Evolutionary conservation across 1,139 yeast genomes (phyloP), one percentile per base, ranked within the genome.

Genomic region (Wickerhamomyces sp.): DNA sequence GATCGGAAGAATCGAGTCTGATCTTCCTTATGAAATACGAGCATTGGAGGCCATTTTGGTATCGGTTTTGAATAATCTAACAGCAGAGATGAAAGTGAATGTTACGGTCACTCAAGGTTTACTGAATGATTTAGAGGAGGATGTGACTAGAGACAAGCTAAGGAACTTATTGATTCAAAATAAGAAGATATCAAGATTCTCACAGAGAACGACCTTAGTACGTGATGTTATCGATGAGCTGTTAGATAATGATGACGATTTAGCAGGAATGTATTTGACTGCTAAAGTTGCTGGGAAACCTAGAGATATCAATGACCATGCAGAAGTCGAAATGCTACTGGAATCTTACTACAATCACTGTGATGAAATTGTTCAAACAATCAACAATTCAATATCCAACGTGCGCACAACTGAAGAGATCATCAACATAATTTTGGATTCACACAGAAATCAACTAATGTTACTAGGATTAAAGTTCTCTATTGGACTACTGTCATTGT

Each of bases 331-430:
- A 60, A 80, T 92, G 85, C 73, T 94, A 42, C 64, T 94, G 30
- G 99, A 94, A 58, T 79, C 96, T 0, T 94, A 94, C 64, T 89
- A 88, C 63, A 86, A 88, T 45, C 97, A 92, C 54, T 86, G 95
- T 60, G 98, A 94, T 56, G 98, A 94, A 62, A 85, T 88, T 55
- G 98, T 92, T 3, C 99, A 92, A 59, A 89, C 88, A 42, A 84
- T 95, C 0, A 96, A 88, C 36, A 82, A 90, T 26, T 67, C 89
- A 41, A 78, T 87, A 27, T 65, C 81, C 48, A 95, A 92, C 61
- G 92, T 94, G 51, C 78, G 82, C 47, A 88, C 95, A 14, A 92
- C 99, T 0, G 98, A 94, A 58, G 99, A 94, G 58, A 89, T 94
- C 54, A 94, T 89, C 44, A 94, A 94, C 59, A 92, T 94, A 53